These are phyloP conservation scores for Suillus tomentosus DNA, from an alignment of 768 basidiomycete genomes.

Conservation along the genomic window DNA sequence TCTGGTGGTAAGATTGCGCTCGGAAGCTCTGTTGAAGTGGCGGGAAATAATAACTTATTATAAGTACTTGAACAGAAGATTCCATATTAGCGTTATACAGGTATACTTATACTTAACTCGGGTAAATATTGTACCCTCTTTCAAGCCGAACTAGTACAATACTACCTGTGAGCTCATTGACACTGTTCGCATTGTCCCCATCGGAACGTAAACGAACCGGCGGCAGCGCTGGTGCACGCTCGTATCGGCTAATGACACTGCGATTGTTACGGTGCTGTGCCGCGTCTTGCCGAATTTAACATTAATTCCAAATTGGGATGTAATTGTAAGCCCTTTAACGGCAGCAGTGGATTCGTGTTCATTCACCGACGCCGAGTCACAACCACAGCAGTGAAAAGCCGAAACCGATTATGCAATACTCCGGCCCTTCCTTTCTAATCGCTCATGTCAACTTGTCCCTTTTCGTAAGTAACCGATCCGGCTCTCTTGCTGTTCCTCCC, in stretches of 20 bases:
- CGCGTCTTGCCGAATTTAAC: slow-evolving; percentile 11
- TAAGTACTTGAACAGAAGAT: slow-evolving; percentile 6
- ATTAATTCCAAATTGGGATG: slow-evolving; percentile 9
- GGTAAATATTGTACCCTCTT: neutral
- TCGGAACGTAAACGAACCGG: neutral
- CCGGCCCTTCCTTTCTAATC: slow-evolving; percentile 30
- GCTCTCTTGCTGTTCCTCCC: slow-evolving; percentile 29
- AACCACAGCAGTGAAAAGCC: neutral
- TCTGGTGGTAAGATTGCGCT: neutral
- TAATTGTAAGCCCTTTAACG: slow-evolving; percentile 3
- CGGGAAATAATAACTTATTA: slow-evolving; percentile 5
- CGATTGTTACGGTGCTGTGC: slow-evolving; percentile 9
- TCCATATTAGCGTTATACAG: slow-evolving; percentile 1
- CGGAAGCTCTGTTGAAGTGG: neutral
- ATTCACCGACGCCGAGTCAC: neutral
- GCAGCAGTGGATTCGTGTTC: neutral
- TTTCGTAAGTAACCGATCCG: slow-evolving; percentile 37
- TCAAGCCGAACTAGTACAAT: neutral
- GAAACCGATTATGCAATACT: slow-evolving; percentile 1
- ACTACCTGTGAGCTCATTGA: neutral
- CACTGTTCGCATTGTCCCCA: too few relatives aligned
- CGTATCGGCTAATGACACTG: slow-evolving; percentile 10
- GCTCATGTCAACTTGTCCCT: slow-evolving; percentile 26
- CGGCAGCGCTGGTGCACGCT: neutral
- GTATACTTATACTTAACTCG: neutral